These are phyloP conservation scores for Nematocida ausubeli DNA, from an alignment of 371 early-diverging fungal species.

Conservation along the genomic window DNA sequence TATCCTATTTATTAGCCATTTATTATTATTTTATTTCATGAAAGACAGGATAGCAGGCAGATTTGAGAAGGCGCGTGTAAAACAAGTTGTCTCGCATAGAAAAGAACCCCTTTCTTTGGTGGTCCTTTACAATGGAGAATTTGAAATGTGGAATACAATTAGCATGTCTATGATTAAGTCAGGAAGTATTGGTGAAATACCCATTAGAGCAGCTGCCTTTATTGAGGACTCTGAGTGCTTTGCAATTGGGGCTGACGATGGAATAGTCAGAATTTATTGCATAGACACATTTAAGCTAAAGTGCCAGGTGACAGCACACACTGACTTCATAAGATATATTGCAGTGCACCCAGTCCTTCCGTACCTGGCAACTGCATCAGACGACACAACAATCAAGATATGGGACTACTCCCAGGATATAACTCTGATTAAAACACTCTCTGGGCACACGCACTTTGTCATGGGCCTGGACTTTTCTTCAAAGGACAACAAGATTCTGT, in stretches of 20 bases:
- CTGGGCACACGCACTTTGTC: slow-evolving; percentile 66
- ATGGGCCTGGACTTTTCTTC: slow-evolving; percentile 62
- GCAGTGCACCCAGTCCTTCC: slow-evolving; percentile 53
- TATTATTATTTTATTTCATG: slow-evolving; percentile 50
- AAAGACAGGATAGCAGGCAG: slow-evolving; percentile 38
- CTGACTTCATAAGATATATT: slow-evolving; percentile 65
- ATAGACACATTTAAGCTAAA: slow-evolving; percentile 56
- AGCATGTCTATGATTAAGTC: slow-evolving; percentile 39
- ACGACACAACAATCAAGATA: slow-evolving; percentile 63
- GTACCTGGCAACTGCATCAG: slow-evolving; percentile 61
- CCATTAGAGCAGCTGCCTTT: slow-evolving; percentile 59
- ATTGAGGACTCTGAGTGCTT: slow-evolving; percentile 54
- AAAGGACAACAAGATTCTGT: slow-evolving; percentile 53
- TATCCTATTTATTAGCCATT: neutral
- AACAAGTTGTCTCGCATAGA: slow-evolving; percentile 55
- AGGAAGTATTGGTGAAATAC: slow-evolving; percentile 57
- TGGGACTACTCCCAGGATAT: slow-evolving; percentile 60
- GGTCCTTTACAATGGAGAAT: slow-evolving; percentile 61
- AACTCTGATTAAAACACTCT: slow-evolving; percentile 28
- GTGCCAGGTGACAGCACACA: slow-evolving; percentile 59
- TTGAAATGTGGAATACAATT: slow-evolving; percentile 60
- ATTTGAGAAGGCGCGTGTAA: slow-evolving; percentile 59
- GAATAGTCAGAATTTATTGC: slow-evolving; percentile 56
- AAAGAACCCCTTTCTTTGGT: slow-evolving; percentile 58
- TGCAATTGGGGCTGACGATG: slow-evolving; percentile 63